These are phyloP conservation scores for Starmerella apis DNA, from an alignment of 805 yeast species.

Conservation along the genomic window DNA sequence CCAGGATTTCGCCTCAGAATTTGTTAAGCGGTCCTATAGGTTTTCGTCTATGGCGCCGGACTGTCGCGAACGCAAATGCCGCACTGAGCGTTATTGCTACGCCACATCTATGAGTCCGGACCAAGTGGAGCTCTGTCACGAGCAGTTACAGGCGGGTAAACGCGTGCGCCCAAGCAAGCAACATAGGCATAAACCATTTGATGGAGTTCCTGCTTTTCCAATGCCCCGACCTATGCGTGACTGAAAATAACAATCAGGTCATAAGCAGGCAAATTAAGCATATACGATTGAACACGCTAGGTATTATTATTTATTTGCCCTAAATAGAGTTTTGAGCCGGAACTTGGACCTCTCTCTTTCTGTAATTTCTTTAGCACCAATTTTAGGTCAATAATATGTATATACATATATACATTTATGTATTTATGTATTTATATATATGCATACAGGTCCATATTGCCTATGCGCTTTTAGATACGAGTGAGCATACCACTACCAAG, in stretches of 20 bases:
- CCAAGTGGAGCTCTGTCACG: conserved; percentile 26
- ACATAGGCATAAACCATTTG: conserved; percentile 4
- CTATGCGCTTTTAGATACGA: not conserved
- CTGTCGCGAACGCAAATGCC: conserved; percentile 35
- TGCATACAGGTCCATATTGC: not conserved
- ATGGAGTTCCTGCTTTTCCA: conserved; percentile 26
- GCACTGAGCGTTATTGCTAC: conserved; percentile 37
- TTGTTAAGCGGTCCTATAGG: conserved; percentile 43
- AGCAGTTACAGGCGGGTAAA: conserved; percentile 7
- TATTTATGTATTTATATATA: no score
- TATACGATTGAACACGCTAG: not conserved
- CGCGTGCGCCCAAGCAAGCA: conserved; percentile 11
- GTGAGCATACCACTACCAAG: conserved; percentile 34
- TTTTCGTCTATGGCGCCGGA: conserved; percentile 45
- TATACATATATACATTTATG: no score
- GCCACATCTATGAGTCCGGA: conserved; percentile 29
- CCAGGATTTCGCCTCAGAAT: conserved; percentile 40
- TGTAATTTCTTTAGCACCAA: not conserved
- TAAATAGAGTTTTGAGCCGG: not conserved
- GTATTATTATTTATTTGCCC: not conserved
- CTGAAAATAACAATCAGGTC: not conserved
- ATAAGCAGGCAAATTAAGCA: no score
- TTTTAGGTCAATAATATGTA: no score
- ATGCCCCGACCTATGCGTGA: conserved; percentile 27
- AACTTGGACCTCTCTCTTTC: not conserved